These are phyloP conservation scores for Miscanthus lutarioriparius DNA, from an alignment of 176 grass and related monocot species.

Conservation along the genomic window DNA sequence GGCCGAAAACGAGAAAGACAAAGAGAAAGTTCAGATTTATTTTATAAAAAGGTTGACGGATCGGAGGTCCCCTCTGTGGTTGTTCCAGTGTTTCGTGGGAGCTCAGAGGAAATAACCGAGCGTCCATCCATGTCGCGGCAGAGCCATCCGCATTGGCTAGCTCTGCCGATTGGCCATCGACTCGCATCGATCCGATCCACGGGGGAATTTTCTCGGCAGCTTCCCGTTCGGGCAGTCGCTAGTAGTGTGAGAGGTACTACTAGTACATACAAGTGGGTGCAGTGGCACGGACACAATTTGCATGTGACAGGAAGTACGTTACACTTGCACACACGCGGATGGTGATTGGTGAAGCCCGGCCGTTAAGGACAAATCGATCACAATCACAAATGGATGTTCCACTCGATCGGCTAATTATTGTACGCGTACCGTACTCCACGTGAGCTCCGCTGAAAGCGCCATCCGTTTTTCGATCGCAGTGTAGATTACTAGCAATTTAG, in stretches of 20 bases:
- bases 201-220: constrained; percentile 28
- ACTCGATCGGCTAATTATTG: not conserved
- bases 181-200: not conserved
- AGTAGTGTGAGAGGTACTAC: not conserved
- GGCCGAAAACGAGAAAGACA: constrained; percentile 21
- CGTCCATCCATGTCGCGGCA: too few species aligned
- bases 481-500: too few species aligned
- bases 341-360: not conserved
- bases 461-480: not conserved
- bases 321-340: not conserved
- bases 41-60: not conserved
- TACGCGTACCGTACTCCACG: not conserved
- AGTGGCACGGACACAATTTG: not conserved
- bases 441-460: not conserved
- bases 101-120: not conserved
- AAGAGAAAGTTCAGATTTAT: not conserved
- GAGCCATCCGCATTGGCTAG: not conserved
- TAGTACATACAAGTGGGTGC: not conserved
- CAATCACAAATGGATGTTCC: not conserved
- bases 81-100: not conserved
- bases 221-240: not conserved
- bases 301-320: not conserved
- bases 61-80: not conserved
- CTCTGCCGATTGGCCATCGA: not conserved
- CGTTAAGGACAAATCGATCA: not conserved